phyloP scores from a whole-genome alignment of 371 early-diverging fungal genomes.

The Capillidium rhysosporum region DNA sequence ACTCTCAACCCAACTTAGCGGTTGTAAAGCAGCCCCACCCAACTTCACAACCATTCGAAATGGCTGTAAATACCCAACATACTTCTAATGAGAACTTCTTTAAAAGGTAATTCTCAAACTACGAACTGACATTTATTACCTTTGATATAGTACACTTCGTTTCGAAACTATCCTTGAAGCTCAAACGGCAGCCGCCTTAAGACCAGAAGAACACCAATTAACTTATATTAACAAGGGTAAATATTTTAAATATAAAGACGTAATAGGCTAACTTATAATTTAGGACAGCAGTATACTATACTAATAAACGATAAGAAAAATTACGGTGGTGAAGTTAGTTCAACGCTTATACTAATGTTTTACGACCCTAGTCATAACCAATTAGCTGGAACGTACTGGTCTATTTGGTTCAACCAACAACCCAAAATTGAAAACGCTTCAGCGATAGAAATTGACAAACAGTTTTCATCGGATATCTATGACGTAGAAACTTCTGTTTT shows the following conservation, averaged over 20 bases:
- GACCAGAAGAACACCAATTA: conserved; percentile 23
- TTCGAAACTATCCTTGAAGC: conserved; percentile 18
- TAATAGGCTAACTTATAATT: conserved; percentile 3
- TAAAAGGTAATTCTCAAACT: too few species aligned
- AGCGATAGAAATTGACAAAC: conserved; percentile 28
- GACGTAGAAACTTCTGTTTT: conserved; percentile 33
- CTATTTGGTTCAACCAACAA: conserved; percentile 54
- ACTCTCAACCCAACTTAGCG: too few species aligned
- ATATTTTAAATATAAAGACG: background rate
- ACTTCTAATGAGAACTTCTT: too few species aligned
- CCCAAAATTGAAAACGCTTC: conserved; percentile 31
- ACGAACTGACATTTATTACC: too few species aligned
- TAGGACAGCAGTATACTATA: conserved; percentile 33
- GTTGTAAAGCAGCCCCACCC: too few species aligned
- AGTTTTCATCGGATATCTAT: conserved; percentile 22
- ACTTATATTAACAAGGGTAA: conserved; percentile 42
- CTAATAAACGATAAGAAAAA: conserved; percentile 22
- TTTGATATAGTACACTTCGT: conserved; percentile 11
- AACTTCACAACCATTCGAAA: too few species aligned
- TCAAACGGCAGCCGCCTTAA: conserved; percentile 30
- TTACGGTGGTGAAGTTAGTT: conserved; percentile 22
- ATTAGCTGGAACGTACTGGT: conserved; percentile 47
- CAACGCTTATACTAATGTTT: conserved; percentile 43
- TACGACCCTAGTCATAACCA: conserved; percentile 53
- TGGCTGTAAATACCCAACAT: too few species aligned